Evolutionary conservation across 1,284 basidiomycete species (phyloP).

Genomic region (Veloboletus limbatus): DNA sequence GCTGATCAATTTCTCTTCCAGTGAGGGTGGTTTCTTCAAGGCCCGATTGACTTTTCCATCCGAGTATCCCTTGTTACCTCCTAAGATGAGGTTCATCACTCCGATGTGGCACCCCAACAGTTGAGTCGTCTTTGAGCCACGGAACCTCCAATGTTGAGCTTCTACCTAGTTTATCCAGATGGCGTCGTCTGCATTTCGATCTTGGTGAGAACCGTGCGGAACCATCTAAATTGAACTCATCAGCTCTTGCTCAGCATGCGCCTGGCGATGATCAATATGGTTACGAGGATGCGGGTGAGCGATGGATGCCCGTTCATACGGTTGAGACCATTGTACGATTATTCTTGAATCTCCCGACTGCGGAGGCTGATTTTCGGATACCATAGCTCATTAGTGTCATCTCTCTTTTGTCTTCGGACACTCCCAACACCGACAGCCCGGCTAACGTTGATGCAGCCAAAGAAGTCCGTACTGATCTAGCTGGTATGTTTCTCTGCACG

Average conservation of each 20-base stretch:
- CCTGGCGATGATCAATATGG: conserved; percentile 98
- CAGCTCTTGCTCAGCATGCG: conserved; percentile 63
- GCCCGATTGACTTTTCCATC: conserved; percentile 84
- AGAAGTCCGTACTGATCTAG: conserved; percentile 75
- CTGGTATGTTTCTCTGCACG: conserved; percentile 43
- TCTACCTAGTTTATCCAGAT: conserved; percentile 75
- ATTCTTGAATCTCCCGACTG: neutral
- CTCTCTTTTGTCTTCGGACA: conserved; percentile 89
- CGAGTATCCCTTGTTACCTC: conserved; percentile 90
- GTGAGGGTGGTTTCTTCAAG: conserved; percentile 92
- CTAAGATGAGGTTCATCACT: conserved; percentile 94
- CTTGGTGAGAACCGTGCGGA: conserved; percentile 54
- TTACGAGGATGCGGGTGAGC: conserved; percentile 95
- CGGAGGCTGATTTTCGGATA: conserved; percentile 8
- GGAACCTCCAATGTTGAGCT: conserved; percentile 6
- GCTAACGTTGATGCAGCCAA: conserved; percentile 98
- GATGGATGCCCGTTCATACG: conserved; percentile 97
- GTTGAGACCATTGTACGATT: conserved; percentile 92
- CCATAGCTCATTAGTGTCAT: conserved; percentile 92
- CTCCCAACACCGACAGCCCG: conserved; percentile 91
- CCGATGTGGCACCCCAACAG: conserved; percentile 99
- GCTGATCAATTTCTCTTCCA: conserved; percentile 34
- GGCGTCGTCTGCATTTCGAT: conserved; percentile 96
- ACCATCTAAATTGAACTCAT: conserved; percentile 3
- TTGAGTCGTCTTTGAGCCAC: conserved; percentile 38